phyloP scores from a whole-genome alignment of 1,284 basidiomycete species.

The Malassezia sympodialis region DNA sequence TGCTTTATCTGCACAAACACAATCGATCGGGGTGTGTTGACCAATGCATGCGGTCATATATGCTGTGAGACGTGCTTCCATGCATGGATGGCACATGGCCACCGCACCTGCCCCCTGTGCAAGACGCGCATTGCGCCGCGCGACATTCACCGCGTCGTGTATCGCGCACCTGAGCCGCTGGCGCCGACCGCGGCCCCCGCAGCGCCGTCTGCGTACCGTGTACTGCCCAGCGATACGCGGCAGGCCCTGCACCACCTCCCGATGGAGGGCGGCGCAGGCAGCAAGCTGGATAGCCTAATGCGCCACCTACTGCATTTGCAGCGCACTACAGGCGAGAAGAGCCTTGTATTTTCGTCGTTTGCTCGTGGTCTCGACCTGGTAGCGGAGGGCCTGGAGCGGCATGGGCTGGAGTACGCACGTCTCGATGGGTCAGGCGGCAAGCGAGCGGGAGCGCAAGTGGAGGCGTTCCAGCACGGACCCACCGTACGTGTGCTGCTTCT shows the following conservation, averaged over 20 bases:
- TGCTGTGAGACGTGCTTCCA: slow-evolving; percentile 41
- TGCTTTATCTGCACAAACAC: slow-evolving; percentile 41
- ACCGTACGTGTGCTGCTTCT: slow-evolving; percentile 31
- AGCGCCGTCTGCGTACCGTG: slow-evolving; percentile 12
- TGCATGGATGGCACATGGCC: slow-evolving; percentile 30
- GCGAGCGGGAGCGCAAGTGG: slow-evolving; percentile 16
- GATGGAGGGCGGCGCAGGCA: slow-evolving; percentile 30
- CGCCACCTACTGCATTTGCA: slow-evolving; percentile 30
- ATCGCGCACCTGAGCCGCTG: slow-evolving; percentile 7
- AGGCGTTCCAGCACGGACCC: slow-evolving; percentile 26
- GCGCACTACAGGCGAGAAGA: slow-evolving; percentile 28
- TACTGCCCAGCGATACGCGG: slow-evolving; percentile 20
- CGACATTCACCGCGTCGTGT: slow-evolving; percentile 39
- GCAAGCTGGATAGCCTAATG: slow-evolving; percentile 38
- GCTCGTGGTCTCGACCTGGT: slow-evolving; percentile 38
- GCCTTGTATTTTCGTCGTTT: slow-evolving; percentile 41
- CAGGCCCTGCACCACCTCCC: slow-evolving; percentile 16
- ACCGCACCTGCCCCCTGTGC: slow-evolving; percentile 35
- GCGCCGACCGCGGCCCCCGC: not conserved
- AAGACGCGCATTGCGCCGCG: slow-evolving; percentile 27
- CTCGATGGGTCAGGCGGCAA: slow-evolving; percentile 28
- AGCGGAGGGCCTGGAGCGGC: slow-evolving; percentile 30
- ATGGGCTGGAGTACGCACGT: slow-evolving; percentile 28
- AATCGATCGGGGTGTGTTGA: slow-evolving; percentile 34
- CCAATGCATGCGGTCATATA: slow-evolving; percentile 36